Base-by-base conservation (phyloP, 176 grass and related monocot genomes). In the Typha latifolia region DNA sequence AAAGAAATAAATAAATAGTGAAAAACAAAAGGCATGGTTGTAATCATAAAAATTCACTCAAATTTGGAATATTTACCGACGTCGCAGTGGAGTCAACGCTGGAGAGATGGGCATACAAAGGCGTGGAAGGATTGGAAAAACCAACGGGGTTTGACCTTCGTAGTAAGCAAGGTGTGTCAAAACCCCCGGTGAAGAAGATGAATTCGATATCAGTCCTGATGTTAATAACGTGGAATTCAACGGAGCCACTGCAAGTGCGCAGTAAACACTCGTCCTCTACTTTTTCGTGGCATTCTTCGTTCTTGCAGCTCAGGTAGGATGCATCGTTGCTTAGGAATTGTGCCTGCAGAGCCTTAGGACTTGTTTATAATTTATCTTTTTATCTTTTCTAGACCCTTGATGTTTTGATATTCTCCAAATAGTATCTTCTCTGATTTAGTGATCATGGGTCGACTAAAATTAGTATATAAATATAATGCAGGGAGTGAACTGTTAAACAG, bases 161-260 rank as follows among this genome's bases (percentile, higher is more conserved):
- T 64, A 95, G 86, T 32, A 90, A 2, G 75, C 91, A 95, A 0
- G 91, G 86, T 48, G 72, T 51, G n/a, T 13, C 50, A 75, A 95
- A 95, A 0, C 91, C 91, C 51, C 81, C 86, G 69, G 81, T 52
- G 86, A 90, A 87, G 68, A 95, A 74, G 65, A 90, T 81, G 74
- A 95, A 95, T 67, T 90, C 86, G 49, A 95, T 67, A 15, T 90
- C 84, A 37, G 91, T 95, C 67, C 91, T 78, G 70, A 90, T 82
- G 86, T 95, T 95, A 78, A 95, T 48, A 50, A 87, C 72, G 68
- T 90, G 90, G 84, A 95, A 95, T 21, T 74, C 79, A 20, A 95
- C 61, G 3, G 78, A 82, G 69, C 81, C 84, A 37, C 74, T 66
- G 79, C 90, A 90, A 21, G 75, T 82, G 23, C 61, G 78, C 48